Base-by-base conservation (phyloP, 768 basidiomycete genomes). In the Rhodotorula kratochvilovae region DNA sequence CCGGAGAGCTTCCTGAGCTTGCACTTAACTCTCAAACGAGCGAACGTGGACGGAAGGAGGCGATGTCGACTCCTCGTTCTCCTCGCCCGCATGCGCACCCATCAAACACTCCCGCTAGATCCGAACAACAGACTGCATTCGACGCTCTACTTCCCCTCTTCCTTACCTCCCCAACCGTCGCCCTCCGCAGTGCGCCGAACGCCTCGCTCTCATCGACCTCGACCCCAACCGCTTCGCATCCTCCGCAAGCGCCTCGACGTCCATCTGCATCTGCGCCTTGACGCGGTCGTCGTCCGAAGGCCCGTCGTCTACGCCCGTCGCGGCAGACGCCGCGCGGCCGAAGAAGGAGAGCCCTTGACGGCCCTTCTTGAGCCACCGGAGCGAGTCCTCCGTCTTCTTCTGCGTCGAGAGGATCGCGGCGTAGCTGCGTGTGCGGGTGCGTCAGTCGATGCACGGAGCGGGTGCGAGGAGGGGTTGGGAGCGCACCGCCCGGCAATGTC, bases 331-430 rank as follows among this genome's bases (percentile, higher is more conserved):
- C 15, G 70, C 73, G 7, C 79, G 77, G 39, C 89, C 86, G 76
- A 98, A 96, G 35, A 96, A 83, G 7, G 91, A 90, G 29, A 76
- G 62, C 29, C 75, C 76, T 75, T 89, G 91, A 77, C 90, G 91
- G 55, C 90, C 89, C 79, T 90, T 95, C 78, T 93, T 92, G 76
- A 95, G 84, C 48, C 90, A 85, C 50, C 89, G 84, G 35, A 98
- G 82, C 19, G 91, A 89, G 78, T 93, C 92, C 73, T 97, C 92
- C 15, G 91, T 91, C 83, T 95, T 95, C 80, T 88, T 90, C 85
- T 94, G 92, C 1, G 87, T 86, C 17, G 87, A 84, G 33, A 98
- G 83, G 77, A 91, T 89, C 66, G 85, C 84, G 21, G 89, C 86
- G 79, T 95, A 96, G 77, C 91, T 92, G 67, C 33, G 33, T 3